Conservation (phyloP, 257 asterid species). For the Apocynum venetum region DNA sequence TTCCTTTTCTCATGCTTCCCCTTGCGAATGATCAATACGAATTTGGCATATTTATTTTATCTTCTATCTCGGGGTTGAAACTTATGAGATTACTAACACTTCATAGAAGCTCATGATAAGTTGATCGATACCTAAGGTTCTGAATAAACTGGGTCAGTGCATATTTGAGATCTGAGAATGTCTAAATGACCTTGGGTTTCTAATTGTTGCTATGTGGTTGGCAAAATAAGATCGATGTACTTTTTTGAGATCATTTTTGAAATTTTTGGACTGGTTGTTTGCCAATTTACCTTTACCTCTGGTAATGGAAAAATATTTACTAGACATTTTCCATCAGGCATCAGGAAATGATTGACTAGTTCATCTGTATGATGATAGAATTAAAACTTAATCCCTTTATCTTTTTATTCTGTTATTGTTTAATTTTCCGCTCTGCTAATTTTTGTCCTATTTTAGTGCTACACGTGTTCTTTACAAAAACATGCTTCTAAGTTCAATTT, state of each 20-base stretch:
- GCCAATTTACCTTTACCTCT: background rate
- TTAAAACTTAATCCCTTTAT: conserved; percentile 1
- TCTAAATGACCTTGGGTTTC: background rate
- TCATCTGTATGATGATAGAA: background rate
- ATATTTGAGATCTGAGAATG: background rate
- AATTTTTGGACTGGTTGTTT: background rate
- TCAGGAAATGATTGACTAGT: background rate
- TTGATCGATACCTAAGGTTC: background rate
- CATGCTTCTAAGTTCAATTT: conserved; percentile 1
- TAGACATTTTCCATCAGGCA: background rate
- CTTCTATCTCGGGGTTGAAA: background rate
- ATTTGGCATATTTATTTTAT: background rate
- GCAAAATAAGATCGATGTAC: background rate
- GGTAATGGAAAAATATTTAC: background rate
- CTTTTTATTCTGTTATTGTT: background rate
- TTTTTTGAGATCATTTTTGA: background rate
- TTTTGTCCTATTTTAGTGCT: background rate
- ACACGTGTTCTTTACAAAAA: conserved; percentile 5
- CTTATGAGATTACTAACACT: background rate
- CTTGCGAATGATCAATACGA: background rate
- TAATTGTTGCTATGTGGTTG: background rate
- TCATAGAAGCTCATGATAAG: background rate
- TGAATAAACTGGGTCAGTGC: background rate
- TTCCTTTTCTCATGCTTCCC: background rate
- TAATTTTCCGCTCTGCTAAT: background rate